Conservation (phyloP, 2,329 filamentous ascomycete genomes). For the Leptographium wingfieldii region DNA sequence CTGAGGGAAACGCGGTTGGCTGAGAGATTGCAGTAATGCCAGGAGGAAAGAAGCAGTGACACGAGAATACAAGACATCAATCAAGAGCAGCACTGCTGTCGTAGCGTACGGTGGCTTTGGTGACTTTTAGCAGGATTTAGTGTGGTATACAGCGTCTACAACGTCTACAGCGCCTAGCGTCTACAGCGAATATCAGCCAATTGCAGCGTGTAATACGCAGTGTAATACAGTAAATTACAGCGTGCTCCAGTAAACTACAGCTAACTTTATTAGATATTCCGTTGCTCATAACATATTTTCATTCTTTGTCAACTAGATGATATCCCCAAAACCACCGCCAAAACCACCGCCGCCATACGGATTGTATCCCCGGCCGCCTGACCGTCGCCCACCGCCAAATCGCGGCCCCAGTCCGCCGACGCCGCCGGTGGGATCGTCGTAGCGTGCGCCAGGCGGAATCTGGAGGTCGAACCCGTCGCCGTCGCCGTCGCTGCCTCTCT, state of each 20-base stretch:
- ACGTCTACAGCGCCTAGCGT: too few species aligned
- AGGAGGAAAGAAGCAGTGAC: background rate
- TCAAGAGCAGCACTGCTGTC: too few species aligned
- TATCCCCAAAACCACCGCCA: constrained; percentile 16
- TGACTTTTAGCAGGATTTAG: too few species aligned
- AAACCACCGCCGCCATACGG: constrained; percentile 20
- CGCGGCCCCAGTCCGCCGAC: constrained; percentile 30
- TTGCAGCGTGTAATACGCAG: too few species aligned
- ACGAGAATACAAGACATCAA: background rate
- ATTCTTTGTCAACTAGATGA: constrained; percentile 14
- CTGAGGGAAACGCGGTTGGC: constrained; percentile 4
- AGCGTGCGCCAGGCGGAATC: constrained; percentile 78
- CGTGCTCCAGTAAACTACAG: background rate
- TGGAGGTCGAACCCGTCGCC: constrained; percentile 50
- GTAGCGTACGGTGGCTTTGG: too few species aligned
- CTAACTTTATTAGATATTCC: too few species aligned
- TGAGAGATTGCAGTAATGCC: too few species aligned
- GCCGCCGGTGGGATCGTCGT: constrained; percentile 81
- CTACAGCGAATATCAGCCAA: too few species aligned
- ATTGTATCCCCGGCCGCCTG: constrained; percentile 20
- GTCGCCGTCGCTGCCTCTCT: constrained; percentile 24
- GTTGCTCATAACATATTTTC: too few species aligned
- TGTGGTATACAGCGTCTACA: too few species aligned
- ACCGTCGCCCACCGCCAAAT: constrained; percentile 23
- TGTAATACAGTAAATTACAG: too few species aligned